Conservation (phyloP, 768 basidiomycete genomes). For the Lactifluus piperatus region DNA sequence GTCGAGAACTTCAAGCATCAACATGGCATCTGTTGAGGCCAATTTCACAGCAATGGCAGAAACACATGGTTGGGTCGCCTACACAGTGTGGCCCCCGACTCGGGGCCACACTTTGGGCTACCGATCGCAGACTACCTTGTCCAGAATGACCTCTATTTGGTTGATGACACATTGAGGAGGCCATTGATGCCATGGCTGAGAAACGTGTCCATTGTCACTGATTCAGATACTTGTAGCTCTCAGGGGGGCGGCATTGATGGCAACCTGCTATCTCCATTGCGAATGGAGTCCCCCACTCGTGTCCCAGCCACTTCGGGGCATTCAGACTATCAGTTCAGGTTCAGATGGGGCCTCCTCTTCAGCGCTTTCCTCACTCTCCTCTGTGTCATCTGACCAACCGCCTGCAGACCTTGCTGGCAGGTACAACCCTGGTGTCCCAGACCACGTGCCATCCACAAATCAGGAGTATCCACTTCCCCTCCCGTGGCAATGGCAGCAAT, state of each 20-base stretch:
- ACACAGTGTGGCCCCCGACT: conserved; percentile 1
- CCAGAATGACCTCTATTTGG: no score
- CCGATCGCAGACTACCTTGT: no score
- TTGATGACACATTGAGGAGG: conserved; percentile 17
- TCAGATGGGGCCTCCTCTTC: conserved; percentile 10
- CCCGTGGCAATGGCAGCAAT: conserved; percentile 9
- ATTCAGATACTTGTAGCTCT: no score
- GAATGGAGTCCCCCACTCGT: conserved; percentile 8
- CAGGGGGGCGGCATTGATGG: conserved; percentile 11
- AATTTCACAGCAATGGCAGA: no score
- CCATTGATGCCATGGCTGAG: conserved; percentile 10
- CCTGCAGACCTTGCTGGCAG: conserved; percentile 11
- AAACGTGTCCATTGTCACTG: conserved; percentile 9
- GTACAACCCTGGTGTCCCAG: no score
- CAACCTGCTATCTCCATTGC: conserved; percentile 11
- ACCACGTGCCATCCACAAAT: no score
- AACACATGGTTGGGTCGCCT: conserved; percentile 17
- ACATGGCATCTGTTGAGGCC: conserved; percentile 61
- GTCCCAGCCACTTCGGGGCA: conserved; percentile 7
- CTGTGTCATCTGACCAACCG: no score
- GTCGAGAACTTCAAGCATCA: conserved; percentile 87
- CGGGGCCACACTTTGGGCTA: no score
- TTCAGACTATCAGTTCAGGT: conserved; percentile 11
- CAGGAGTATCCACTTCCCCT: no score
- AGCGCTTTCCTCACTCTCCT: conserved; percentile 11